phyloP scores from a whole-genome alignment of 2,329 filamentous ascomycete genomes.

The Diaporthe ilicicola region DNA sequence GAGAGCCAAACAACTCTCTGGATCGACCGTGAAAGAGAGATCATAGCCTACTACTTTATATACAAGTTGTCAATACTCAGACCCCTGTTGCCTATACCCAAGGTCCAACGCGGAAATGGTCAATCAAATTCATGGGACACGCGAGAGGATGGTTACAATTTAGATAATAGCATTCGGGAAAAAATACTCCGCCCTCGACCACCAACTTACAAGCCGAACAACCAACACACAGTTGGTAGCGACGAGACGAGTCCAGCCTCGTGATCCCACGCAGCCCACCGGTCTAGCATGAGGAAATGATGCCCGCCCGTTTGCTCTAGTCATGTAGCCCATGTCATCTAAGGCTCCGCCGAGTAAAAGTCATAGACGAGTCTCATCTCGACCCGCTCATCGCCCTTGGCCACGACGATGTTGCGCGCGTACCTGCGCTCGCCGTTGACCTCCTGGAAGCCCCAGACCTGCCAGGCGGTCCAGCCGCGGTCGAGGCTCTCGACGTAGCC shows the following conservation, averaged over 20 bases:
- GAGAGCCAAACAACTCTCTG: neutral
- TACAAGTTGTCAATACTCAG: neutral
- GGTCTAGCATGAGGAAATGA: neutral
- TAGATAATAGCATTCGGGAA: neutral
- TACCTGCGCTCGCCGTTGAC: conserved; percentile 62
- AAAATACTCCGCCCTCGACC: neutral
- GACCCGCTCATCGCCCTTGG: conserved; percentile 58
- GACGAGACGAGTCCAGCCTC: no score
- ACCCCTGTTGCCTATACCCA: no score
- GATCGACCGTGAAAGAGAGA: no score
- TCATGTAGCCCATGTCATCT: conserved; percentile 29
- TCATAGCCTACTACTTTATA: neutral
- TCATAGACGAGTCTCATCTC: conserved; percentile 66
- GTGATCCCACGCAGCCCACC: neutral
- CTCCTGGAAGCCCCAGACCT: conserved; percentile 69
- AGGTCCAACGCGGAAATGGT: neutral
- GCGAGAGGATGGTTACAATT: neutral
- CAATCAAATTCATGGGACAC: neutral
- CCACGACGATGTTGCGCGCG: conserved; percentile 60
- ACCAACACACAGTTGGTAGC: neutral
- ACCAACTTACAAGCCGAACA: neutral
- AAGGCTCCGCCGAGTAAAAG: conserved; percentile 44
- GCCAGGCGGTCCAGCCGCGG: conserved; percentile 62
- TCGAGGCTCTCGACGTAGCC: conserved; percentile 66
- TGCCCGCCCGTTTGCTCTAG: neutral